Evolutionary conservation across 1,284 basidiomycete species (phyloP).

Genomic region (Spongispora temasekensis): DNA sequence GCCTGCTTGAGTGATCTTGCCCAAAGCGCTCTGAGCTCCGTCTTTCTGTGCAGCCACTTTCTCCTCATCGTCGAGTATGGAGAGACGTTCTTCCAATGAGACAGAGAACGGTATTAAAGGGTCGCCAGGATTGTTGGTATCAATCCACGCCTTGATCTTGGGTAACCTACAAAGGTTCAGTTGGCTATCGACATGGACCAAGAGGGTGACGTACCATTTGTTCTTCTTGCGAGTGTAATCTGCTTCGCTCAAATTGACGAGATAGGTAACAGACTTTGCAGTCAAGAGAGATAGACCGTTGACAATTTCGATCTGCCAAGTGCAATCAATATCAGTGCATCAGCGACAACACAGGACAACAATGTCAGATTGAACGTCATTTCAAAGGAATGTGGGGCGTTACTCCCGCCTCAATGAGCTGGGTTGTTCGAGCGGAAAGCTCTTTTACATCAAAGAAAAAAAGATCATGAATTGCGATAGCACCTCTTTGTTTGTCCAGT

Average conservation of each 20-base stretch:
- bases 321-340: slow-evolving; percentile 19
- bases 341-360: background rate
- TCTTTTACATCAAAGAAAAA: slow-evolving; percentile 72
- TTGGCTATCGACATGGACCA: background rate
- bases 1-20: slow-evolving; percentile 92
- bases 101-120: slow-evolving; percentile 97
- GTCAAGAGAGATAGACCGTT: slow-evolving; percentile 92
- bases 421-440: slow-evolving; percentile 76
- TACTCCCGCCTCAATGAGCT: slow-evolving; percentile 74
- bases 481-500: slow-evolving; percentile 98
- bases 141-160: slow-evolving; percentile 99
- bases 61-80: slow-evolving; percentile 67
- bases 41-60: slow-evolving; percentile 77
- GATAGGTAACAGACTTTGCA: slow-evolving; percentile 97
- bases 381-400: slow-evolving; percentile 73
- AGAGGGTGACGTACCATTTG: slow-evolving; percentile 72
- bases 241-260: slow-evolving; percentile 95
- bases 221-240: slow-evolving; percentile 99
- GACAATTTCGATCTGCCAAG: slow-evolving; percentile 87
- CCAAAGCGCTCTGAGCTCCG: slow-evolving; percentile 73
- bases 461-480: slow-evolving; percentile 12
- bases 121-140: slow-evolving; percentile 96
- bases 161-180: slow-evolving; percentile 61
- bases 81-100: slow-evolving; percentile 90
- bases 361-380: slow-evolving; percentile 50